Percentiles rank a stretch among this genome's conserved stretches.
Evolutionary conservation across 129 eudicot species (phyloP).

Genomic region (Scalesia atractyloides): DNA sequence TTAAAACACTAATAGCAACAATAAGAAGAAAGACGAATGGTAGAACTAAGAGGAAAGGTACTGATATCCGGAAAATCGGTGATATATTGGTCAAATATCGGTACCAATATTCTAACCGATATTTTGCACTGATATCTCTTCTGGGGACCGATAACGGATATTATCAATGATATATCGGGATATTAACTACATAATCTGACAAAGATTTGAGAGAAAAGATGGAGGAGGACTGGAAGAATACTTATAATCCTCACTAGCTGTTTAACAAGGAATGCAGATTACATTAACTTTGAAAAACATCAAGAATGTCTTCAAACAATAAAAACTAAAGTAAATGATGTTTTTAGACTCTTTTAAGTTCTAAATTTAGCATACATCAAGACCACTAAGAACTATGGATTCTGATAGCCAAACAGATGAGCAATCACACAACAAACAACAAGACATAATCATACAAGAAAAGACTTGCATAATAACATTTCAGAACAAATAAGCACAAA

Average conservation of each 20-base stretch:
- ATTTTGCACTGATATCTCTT: too few species aligned
- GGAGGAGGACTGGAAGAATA: background rate
- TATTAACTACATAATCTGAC: too few species aligned
- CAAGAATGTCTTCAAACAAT: conserved; percentile 8
- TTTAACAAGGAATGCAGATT: background rate
- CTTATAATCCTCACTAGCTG: background rate
- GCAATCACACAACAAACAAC: background rate
- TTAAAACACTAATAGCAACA: too few species aligned
- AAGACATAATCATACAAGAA: background rate
- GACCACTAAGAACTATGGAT: background rate
- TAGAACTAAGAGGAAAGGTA: too few species aligned
- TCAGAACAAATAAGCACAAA: conserved; percentile 39
- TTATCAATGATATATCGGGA: too few species aligned
- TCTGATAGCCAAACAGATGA: background rate
- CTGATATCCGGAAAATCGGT: too few species aligned
- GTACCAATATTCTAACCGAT: too few species aligned
- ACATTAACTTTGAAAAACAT: background rate
- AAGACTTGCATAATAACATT: background rate
- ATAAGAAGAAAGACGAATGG: too few species aligned
- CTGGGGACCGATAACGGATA: too few species aligned
- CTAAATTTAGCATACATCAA: background rate
- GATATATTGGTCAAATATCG: too few species aligned
- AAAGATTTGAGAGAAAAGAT: background rate
- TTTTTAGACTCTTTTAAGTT: background rate
- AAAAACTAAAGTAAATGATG: background rate